Base-by-base conservation (phyloP, 805 yeast species). In the Candida silvatica region DNA sequence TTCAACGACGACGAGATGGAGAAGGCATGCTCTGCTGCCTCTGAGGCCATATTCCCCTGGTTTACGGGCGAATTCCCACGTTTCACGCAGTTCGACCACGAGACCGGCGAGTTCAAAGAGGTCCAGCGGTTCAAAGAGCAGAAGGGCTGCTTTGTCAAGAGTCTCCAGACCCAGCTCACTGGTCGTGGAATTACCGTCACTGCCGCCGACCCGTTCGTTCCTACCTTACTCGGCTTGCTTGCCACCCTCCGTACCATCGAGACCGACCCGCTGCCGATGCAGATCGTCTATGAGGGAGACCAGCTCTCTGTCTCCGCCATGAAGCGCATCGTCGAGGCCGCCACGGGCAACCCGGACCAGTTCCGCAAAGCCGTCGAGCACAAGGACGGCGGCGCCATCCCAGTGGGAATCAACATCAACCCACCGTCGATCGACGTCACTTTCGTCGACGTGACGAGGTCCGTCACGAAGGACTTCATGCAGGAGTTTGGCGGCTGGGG, bases 101-200 rank as follows among this genome's bases (percentile, higher is more conserved):
- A 37, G 29, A 29, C 45, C 29, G 42, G 43, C 17, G 38, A 40
- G 7, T n/a, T n/a, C n/a, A n/a, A n/a, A n/a, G n/a, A n/a, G n/a
- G n/a, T n/a, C n/a, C n/a, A n/a, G n/a, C 31, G 37, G 1, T 35
- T 12, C 31, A 32, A 25, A 27, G n/a, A n/a, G n/a, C 23, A 19
- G 27, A 35, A 16, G 6, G n/a, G 32, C 14, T 53, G 63, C 39
- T 43, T 54, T 36, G 35, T 60, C 17, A 56, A 56, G 34, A 44
- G 38, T 5, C 37, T 60, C 20, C 56, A 58, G 27, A 29, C 40
- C 4, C 41, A 51, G 22, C 40, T 59, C 25, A 53, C 54, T 11
- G 77, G 76, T 3, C 56, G 54, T 39, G 84, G 84, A 3, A 67
- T 75, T 17, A 80, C 73, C 2, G 49, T 77, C 4, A 67, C 79